Conservation (phyloP, 768 basidiomycete species). For the Leccinum barrowsii region DNA sequence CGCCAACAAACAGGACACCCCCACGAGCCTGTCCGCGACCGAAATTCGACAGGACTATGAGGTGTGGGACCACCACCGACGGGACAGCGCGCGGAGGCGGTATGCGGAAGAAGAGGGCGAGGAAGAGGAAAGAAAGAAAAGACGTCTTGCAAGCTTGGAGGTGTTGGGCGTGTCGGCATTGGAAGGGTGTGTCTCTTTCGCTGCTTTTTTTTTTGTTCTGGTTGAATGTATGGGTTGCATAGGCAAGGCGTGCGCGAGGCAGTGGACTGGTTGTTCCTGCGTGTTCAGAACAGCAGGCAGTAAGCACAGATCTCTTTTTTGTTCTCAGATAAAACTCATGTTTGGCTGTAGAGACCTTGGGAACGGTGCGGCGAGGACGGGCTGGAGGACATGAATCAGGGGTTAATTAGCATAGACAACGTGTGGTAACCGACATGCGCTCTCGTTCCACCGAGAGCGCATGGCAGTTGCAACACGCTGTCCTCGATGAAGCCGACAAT, state of each 20-base stretch:
- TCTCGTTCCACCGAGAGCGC: too few relatives aligned
- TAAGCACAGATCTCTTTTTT: slow-evolving; percentile 16
- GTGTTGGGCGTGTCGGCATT: slow-evolving; percentile 90
- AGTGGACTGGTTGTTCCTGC: slow-evolving; percentile 91
- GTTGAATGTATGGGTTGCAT: background rate
- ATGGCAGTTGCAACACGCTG: too few relatives aligned
- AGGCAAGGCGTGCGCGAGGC: slow-evolving; percentile 89
- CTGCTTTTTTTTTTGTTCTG: background rate
- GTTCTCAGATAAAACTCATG: background rate
- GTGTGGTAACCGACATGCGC: too few relatives aligned
- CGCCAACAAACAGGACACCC: slow-evolving; percentile 94
- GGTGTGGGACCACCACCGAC: slow-evolving; percentile 76
- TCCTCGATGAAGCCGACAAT: too few relatives aligned
- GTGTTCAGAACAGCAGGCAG: slow-evolving; percentile 88
- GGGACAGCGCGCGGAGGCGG: slow-evolving; percentile 60
- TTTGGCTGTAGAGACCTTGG: slow-evolving; percentile 16
- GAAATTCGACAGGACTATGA: slow-evolving; percentile 90
- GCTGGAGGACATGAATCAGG: slow-evolving; percentile 11
- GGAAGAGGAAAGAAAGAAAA: slow-evolving; percentile 42
- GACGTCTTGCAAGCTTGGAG: slow-evolving; percentile 72
- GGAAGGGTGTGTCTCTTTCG: slow-evolving; percentile 62
- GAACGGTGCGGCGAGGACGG: slow-evolving; percentile 7
- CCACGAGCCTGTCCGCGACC: slow-evolving; percentile 75
- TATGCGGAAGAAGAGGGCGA: slow-evolving; percentile 47
- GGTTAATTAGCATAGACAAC: slow-evolving; percentile 5